phyloP scores from a whole-genome alignment of 2,329 filamentous ascomycete species.

The Fusarium globosum region DNA sequence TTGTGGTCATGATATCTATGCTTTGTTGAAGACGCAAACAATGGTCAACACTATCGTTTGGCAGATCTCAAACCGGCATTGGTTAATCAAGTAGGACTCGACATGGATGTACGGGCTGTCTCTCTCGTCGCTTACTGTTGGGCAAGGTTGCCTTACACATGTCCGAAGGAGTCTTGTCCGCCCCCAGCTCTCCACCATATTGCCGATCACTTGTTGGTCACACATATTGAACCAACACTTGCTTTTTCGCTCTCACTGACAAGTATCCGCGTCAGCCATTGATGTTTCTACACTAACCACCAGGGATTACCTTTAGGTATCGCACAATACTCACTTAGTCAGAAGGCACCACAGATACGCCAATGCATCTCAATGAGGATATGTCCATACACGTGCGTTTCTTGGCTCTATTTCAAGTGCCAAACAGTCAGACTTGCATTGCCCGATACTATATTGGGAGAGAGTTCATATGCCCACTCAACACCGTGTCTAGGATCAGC shows the following conservation, averaged over 20 bases:
- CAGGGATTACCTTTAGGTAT: conserved; percentile 18
- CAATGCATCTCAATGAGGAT: conserved; percentile 1
- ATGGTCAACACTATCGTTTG: conserved; percentile 30
- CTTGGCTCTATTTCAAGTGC: conserved; percentile 8
- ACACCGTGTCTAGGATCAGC: background rate
- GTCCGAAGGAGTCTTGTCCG: conserved; percentile 10
- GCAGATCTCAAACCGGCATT: conserved; percentile 29
- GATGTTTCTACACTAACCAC: background rate
- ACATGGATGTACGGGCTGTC: conserved; percentile 2
- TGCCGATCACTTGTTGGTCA: conserved; percentile 16
- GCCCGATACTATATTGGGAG: background rate
- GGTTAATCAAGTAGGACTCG: conserved; percentile 19
- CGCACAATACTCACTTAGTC: background rate
- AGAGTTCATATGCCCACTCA: background rate
- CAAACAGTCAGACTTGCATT: conserved; percentile 17
- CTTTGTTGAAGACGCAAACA: conserved; percentile 11
- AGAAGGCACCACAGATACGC: background rate
- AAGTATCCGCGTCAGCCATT: background rate
- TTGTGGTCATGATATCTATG: background rate
- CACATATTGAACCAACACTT: conserved; percentile 18
- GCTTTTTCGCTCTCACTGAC: background rate
- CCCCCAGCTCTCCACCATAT: conserved; percentile 17
- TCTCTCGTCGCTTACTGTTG: conserved; percentile 14
- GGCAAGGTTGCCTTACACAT: conserved; percentile 14
- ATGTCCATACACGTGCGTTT: background rate